Conservation (phyloP, 1,284 basidiomycete species). For the Apiotrichum mycotoxinovorans region DNA sequence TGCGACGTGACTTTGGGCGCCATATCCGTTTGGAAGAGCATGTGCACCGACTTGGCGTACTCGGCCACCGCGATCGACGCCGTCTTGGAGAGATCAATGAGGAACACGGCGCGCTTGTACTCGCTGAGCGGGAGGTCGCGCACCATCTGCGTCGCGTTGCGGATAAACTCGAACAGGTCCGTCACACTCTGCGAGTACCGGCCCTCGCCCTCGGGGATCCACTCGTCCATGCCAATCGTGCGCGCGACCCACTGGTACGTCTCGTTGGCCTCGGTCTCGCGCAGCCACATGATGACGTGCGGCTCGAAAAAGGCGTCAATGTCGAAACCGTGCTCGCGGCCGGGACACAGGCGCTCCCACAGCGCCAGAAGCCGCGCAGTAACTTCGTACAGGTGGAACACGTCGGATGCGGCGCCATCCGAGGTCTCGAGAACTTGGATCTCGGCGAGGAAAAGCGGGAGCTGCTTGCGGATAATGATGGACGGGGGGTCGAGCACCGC, state of each 20-base stretch:
- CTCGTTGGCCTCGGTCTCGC: constrained; percentile 43
- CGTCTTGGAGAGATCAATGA: constrained; percentile 49
- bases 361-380: constrained; percentile 36
- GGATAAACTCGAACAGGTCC: constrained; percentile 49
- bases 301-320: constrained; percentile 50
- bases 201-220: constrained; percentile 46
- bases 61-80: constrained; percentile 38
- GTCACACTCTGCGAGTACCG: constrained; percentile 46
- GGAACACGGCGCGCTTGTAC: constrained; percentile 46
- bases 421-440: constrained; percentile 44
- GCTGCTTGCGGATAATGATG: constrained; percentile 44
- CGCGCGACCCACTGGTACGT: constrained; percentile 48
- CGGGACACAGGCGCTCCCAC: constrained; percentile 46
- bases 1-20: constrained; percentile 13
- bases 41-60: constrained; percentile 44
- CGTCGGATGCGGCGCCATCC: constrained; percentile 30
- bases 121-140: constrained; percentile 44
- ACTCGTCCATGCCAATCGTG: constrained; percentile 48
- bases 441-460: constrained; percentile 49
- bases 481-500: constrained; percentile 39
- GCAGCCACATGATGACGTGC: constrained; percentile 47
- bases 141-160: constrained; percentile 37
- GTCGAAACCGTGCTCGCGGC: constrained; percentile 41
- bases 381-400: constrained; percentile 46
- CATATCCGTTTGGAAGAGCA: constrained; percentile 43